Base-by-base conservation (phyloP, 2,329 filamentous ascomycete genomes). In the Nakataea oryzae region DNA sequence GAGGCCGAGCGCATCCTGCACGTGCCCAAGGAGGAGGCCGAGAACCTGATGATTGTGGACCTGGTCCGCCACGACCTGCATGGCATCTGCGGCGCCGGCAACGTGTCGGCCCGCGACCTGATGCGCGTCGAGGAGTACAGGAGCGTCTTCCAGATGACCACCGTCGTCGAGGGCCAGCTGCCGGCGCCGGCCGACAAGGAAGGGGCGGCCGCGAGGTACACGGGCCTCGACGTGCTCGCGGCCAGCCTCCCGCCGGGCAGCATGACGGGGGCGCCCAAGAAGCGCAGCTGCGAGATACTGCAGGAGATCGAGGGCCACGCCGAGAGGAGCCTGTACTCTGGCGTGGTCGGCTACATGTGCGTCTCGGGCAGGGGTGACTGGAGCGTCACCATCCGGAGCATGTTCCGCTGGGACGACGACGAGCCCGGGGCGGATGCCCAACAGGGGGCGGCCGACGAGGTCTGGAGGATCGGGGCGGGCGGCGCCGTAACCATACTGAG, bases 11-110 rank as follows among this genome's bases (percentile, higher is more conserved):
- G 78, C 30, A 84, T 96, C 54, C 82, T 97, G 17, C 85, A 88
- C 63, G 83, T 90, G 0, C 88, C 90, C 27, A 97, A 97, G 73
- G 95, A 97, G 73, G 87, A 90, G 68, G 93, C 93, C 0, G 93
- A 97, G 77, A 97, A 97, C 70, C 82, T 97, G 28, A 97, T 97
- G 95, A 97, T 97, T 69, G 93, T 96, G 2, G 93, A 97, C 73
- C 80, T 97, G 1, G 95, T 97, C n/a, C 85, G 93, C 0, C 93
- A 97, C 70, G 93, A 97, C 73, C 79, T 97, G 14, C 89, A 96
- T 73, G 86, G 87, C n/a, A 86, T 96, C 11, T 91, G 88, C 64
- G 90, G 90, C 6, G 82, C 88, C 1, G 87, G 86, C 0, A 83
- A 84, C 63, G 91, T 97, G 1, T 73, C 76, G 7, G 91, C 96